These are phyloP conservation scores for Gonapodya prolifera DNA, from an alignment of 192 early-diverging fungal genomes.

Conservation along the genomic window DNA sequence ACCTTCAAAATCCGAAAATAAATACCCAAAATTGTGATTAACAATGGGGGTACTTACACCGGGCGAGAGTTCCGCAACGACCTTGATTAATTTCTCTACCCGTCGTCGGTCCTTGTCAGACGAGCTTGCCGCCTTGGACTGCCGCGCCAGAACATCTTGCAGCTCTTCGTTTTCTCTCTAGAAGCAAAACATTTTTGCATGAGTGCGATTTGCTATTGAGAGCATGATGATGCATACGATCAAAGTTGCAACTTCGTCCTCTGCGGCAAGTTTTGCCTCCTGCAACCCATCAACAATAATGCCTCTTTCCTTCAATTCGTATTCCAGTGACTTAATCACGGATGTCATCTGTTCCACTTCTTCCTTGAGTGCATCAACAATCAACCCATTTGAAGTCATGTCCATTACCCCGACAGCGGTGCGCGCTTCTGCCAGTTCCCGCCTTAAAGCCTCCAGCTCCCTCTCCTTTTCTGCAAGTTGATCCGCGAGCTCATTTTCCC, in stretches of 20 bases:
- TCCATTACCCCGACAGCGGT: not conserved
- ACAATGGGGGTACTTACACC: not conserved
- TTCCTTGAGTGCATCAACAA: not conserved
- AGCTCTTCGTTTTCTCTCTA: not conserved
- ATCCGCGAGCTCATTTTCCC: constrained; percentile 94
- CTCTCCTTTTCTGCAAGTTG: constrained; percentile 84
- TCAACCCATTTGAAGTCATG: not conserved
- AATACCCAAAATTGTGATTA: not conserved
- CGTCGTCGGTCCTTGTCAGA: not conserved
- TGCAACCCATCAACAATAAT: constrained; percentile 1
- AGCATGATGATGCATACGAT: not conserved
- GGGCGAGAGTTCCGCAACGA: constrained; percentile 4
- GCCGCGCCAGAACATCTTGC: not conserved
- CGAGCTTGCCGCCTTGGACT: not conserved
- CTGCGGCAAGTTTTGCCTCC: not conserved
- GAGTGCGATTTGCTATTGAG: not conserved
- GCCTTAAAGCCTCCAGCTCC: constrained; percentile 45
- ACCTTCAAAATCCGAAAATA: not conserved
- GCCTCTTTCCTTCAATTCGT: not conserved
- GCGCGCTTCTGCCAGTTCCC: not conserved
- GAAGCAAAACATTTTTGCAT: not conserved
- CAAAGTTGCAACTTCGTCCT: not conserved
- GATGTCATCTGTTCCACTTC: not conserved
- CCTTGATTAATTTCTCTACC: not conserved
- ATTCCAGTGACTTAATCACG: not conserved